Percentiles rank a stretch among this genome's conserved stretches.
Evolutionary conservation across 2,329 filamentous ascomycete genomes (phyloP).

Genomic region (Taxawa tesnikishii): DNA sequence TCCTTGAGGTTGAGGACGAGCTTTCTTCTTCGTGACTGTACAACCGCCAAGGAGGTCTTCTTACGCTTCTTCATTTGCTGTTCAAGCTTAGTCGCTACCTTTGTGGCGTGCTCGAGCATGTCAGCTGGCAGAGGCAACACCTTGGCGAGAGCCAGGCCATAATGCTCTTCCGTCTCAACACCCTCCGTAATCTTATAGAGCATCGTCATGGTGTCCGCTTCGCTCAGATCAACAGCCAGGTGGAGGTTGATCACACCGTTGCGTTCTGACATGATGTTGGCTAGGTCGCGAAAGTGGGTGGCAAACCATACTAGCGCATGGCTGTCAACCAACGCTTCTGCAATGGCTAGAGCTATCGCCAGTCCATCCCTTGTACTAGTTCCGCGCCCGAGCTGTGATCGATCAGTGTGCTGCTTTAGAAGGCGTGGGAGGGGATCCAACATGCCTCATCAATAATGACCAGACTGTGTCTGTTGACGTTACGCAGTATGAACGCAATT

Average conservation of each 20-base stretch:
- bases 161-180: conserved; percentile 57
- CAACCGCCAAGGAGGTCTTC: conserved; percentile 44
- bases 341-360: conserved; percentile 78
- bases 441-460: conserved; percentile 72
- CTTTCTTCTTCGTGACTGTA: conserved; percentile 53
- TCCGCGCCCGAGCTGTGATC: conserved; percentile 71
- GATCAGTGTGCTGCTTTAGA: too few relatives aligned
- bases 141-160: conserved; percentile 72
- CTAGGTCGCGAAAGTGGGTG: conserved; percentile 81
- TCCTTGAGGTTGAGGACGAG: conserved; percentile 62
- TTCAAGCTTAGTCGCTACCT: conserved; percentile 51
- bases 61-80: conserved; percentile 36
- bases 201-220: conserved; percentile 63
- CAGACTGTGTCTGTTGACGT: conserved; percentile 52
- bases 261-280: conserved; percentile 60
- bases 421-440: too few relatives aligned
- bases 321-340: conserved; percentile 74
- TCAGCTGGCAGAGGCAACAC: conserved; percentile 58
- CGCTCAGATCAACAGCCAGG: conserved; percentile 51
- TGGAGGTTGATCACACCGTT: conserved; percentile 75
- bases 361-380: conserved; percentile 83
- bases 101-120: conserved; percentile 56
- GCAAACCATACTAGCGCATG: conserved; percentile 78
- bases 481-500: conserved; percentile 81
- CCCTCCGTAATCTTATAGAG: conserved; percentile 72